Base-by-base conservation (phyloP, 192 early-diverging fungal species). In the Backusella morwellensis region DNA sequence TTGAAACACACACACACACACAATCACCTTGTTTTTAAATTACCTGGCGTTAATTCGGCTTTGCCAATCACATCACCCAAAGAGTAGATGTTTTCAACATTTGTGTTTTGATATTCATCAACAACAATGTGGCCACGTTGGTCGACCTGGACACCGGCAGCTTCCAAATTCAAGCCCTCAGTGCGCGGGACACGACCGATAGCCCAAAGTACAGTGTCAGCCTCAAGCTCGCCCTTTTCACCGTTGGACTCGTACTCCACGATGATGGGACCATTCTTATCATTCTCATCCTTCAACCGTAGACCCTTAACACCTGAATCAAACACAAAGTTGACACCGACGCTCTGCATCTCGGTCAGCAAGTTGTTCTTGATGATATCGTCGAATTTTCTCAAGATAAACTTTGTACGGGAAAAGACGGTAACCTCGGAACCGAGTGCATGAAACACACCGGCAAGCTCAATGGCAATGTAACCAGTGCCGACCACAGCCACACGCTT, bases 391-490 rank as follows among this genome's bases (percentile, higher is more conserved):
- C 96, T 90, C 56, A 98, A 86, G 70, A 98, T 93, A 73, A 94
- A 86, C 71, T 86, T 75, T 41, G 95, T 90, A 71, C 97, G 95
- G 52, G 94, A 93, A 78, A 95, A 91, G 52, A 98, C 87, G 17
- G 89, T 93, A 38, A 93, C 92, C 36, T 96, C 86, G 1, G 93
- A 83, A 66, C 96, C 97, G 14, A 98, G 87, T 21, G 91, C 84
- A 72, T 93, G 84, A 83, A 98, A 96, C 70, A 99, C 93, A 23
- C 97, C 95, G 6, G 96, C 97, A 7, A 99, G 83, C 82, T 99
- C 98, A 70, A 99, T 83, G 68, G 94, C 98, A 83, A 98, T 98
- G 82, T 98, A 98, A 4, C 96, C 95, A 7, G 95, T 93, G 17
- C 95, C 95, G 21, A 93, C 92, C 26, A 96, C 91, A 41, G 90